A percentile compares a stretch with the other conserved stretches of the same genome.
Conservation (phyloP, 805 yeast genomes). For the Candida wancherniae region DNA sequence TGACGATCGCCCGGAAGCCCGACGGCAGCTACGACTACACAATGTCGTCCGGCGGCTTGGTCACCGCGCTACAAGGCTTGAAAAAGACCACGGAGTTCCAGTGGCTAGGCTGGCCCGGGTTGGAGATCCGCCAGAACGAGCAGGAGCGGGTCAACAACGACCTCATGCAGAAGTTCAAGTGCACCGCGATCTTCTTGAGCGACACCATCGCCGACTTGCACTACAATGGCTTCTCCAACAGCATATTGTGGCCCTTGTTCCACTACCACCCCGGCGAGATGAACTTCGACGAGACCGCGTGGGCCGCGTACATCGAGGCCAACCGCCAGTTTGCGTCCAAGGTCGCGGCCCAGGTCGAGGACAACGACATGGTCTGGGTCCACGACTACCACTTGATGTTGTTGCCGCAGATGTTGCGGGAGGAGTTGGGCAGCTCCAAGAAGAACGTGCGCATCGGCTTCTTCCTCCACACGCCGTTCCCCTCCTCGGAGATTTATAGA, state of each 20-base stretch:
- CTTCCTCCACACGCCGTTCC: constrained; percentile 96
- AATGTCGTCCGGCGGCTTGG: constrained; percentile 97
- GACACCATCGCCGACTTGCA: constrained; percentile 93
- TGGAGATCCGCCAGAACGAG: constrained; percentile 78
- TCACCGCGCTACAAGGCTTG: constrained; percentile 90
- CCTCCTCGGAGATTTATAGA: constrained; percentile 92
- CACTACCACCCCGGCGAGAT: constrained; percentile 99
- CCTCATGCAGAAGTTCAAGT: constrained; percentile 70
- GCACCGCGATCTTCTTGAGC: constrained; percentile 82
- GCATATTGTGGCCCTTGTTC: constrained; percentile 95
- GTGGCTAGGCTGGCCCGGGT: constrained; percentile 97
- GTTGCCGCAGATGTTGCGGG: constrained; percentile 80
- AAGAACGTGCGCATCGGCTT: constrained; percentile 77
- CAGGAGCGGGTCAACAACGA: constrained; percentile 65
- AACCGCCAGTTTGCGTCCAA: constrained; percentile 75
- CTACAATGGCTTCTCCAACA: constrained; percentile 92
- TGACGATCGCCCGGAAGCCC: constrained; percentile 67
- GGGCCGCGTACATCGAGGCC: constrained; percentile 97
- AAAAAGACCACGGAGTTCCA: constrained; percentile 79
- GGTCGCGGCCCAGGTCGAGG: constrained; percentile 64
- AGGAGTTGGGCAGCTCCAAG: constrained; percentile 45
- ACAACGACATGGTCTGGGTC: constrained; percentile 91
- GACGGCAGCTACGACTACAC: constrained; percentile 70
- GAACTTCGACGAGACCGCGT: constrained; percentile 94
- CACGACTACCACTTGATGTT: constrained; percentile 98